These are phyloP conservation scores for Typha latifolia DNA, from an alignment of 176 grass and related monocot species.

Conservation along the genomic window DNA sequence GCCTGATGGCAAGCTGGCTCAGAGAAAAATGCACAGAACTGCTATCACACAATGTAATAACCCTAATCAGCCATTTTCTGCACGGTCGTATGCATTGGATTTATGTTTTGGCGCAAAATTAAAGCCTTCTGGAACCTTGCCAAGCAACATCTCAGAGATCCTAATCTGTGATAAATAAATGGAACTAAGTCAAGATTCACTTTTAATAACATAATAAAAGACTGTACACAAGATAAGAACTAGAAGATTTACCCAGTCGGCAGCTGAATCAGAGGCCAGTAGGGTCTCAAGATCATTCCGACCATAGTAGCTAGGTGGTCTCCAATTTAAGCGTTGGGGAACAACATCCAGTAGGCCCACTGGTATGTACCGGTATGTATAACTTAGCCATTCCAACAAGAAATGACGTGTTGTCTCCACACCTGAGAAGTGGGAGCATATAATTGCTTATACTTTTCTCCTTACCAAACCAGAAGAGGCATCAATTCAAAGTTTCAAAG, in stretches of 20 bases:
- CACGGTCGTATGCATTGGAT: conserved; percentile 83
- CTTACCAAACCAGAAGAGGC: background rate
- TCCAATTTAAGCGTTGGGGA: conserved; percentile 81
- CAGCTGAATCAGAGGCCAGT: conserved; percentile 88
- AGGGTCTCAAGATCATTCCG: conserved; percentile 90
- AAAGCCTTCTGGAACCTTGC: conserved; percentile 85
- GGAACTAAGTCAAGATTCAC: background rate
- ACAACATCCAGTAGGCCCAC: conserved; percentile 72
- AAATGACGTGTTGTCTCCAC: conserved; percentile 89
- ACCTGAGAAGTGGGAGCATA: conserved; percentile 17
- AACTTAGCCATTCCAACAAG: conserved; percentile 87
- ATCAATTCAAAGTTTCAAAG: background rate
- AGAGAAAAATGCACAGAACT: no score
- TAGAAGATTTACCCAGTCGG: conserved; percentile 61
- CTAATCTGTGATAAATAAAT: conserved; percentile 38
- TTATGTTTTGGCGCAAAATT: conserved; percentile 81
- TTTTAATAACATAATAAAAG: background rate
- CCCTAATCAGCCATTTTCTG: conserved; percentile 64
- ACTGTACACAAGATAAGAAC: background rate
- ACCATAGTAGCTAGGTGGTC: conserved; percentile 65
- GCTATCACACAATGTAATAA: no score
- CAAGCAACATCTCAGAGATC: conserved; percentile 88
- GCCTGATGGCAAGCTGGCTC: no score
- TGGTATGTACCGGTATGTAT: conserved; percentile 71
- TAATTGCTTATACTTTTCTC: background rate